phyloP scores from a whole-genome alignment of 2,329 filamentous ascomycete species.

The Alternaria sp. region DNA sequence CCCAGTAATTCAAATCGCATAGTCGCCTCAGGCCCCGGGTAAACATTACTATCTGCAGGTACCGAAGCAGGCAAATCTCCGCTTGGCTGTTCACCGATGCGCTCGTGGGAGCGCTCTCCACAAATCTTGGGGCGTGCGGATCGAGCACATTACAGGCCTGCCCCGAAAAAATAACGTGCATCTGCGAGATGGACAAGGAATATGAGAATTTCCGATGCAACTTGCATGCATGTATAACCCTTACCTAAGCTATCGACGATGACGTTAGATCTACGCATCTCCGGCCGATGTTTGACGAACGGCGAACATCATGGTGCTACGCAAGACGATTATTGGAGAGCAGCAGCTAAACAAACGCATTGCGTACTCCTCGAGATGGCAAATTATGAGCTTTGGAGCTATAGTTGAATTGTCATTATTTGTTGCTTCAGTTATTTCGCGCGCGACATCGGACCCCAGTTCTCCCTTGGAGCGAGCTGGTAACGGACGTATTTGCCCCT shows the following conservation, averaged over 20 bases:
- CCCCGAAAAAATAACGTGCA: constrained; percentile 6
- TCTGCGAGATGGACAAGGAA: not conserved
- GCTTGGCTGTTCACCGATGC: constrained; percentile 8
- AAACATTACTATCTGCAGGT: constrained; percentile 12
- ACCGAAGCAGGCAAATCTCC: constrained; percentile 13
- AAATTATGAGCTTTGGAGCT: not conserved
- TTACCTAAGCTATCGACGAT: constrained; percentile 9
- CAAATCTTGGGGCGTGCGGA: not conserved
- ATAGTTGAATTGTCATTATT: constrained; percentile 2
- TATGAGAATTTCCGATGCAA: not conserved
- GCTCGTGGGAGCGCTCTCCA: constrained; percentile 1
- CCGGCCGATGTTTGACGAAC: constrained; percentile 7
- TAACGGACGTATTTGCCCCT: constrained; percentile 79
- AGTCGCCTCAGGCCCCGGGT: not conserved
- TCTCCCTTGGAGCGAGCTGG: constrained; percentile 86
- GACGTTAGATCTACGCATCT: constrained; percentile 11
- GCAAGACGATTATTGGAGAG: constrained; percentile 7
- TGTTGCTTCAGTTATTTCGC: constrained; percentile 49
- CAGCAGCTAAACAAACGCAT: not conserved
- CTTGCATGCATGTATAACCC: not conserved
- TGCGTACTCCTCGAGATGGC: not conserved
- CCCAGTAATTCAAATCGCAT: constrained; percentile 3
- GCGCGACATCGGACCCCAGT: constrained; percentile 85
- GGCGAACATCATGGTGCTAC: constrained; percentile 6
- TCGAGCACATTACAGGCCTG: not conserved